Conservation (phyloP, 345 rosid species). For the Eutrema yunnanense region DNA sequence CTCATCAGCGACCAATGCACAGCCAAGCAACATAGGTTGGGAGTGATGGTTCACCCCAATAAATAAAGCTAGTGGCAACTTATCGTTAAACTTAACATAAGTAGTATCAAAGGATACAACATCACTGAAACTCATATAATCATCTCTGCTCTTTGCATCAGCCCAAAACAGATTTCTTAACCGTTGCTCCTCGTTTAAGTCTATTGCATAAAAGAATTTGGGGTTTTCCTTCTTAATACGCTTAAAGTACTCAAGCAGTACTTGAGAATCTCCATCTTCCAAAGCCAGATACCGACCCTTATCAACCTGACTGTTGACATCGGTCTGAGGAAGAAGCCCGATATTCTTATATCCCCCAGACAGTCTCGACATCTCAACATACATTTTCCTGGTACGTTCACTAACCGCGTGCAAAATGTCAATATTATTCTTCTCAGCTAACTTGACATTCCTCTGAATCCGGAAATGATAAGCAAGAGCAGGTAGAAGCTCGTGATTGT, state of each 20-base stretch:
- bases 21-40: constrained; percentile 41
- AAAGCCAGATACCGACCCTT: constrained; percentile 31
- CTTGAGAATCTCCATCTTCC: constrained; percentile 43
- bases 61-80: constrained; percentile 40
- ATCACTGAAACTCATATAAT: constrained; percentile 38
- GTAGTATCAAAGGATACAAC: constrained; percentile 46
- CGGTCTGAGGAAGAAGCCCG: constrained; percentile 15
- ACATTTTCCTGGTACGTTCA: constrained; percentile 45
- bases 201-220: constrained; percentile 39
- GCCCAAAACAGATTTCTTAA: constrained; percentile 43
- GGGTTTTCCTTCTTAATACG: constrained; percentile 47
- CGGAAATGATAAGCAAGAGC: constrained; percentile 53
- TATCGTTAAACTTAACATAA: constrained; percentile 40
- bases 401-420: constrained; percentile 44
- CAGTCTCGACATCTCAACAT: constrained; percentile 46
- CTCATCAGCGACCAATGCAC: constrained; percentile 45
- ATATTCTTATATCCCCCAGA: constrained; percentile 35
- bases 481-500: constrained; percentile 68
- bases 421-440: constrained; percentile 51
- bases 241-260: constrained; percentile 41
- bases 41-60: constrained; percentile 45
- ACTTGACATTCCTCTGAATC: constrained; percentile 47
- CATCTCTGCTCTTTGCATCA: constrained; percentile 45
- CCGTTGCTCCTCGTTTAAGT: constrained; percentile 37
- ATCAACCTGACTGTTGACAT: constrained; percentile 29